These are phyloP conservation scores for Botrytis fragariae DNA, from an alignment of 2,329 filamentous ascomycete genomes.

Conservation along the genomic window DNA sequence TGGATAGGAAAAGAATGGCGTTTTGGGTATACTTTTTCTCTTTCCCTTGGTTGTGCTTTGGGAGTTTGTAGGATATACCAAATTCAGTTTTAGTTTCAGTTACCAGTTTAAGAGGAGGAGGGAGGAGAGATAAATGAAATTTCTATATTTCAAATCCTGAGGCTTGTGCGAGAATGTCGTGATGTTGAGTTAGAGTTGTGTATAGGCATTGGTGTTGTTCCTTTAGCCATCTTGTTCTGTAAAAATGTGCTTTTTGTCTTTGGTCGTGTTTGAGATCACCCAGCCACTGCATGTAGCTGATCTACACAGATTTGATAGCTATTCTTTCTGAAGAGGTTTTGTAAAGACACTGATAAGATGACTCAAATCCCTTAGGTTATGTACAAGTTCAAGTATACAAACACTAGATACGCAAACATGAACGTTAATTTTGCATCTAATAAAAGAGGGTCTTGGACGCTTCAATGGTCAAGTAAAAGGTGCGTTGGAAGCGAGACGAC, in stretches of 20 bases:
- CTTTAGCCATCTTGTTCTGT: not conserved
- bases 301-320: not conserved
- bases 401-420: not conserved
- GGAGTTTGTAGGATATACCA: constrained; percentile 18
- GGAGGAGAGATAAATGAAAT: not conserved
- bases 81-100: not conserved
- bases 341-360: not conserved
- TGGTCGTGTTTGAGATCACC: not conserved
- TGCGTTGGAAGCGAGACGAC: not conserved
- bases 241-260: not conserved
- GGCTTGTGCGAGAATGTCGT: not conserved
- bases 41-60: not conserved
- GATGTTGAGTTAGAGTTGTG: not conserved
- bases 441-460: not conserved
- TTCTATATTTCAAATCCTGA: not conserved
- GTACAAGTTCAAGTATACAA: too few relatives aligned
- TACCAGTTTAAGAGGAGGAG: not conserved
- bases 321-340: not conserved
- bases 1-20: constrained; percentile 6
- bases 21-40: not conserved
- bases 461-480: not conserved
- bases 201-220: not conserved
- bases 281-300: not conserved
- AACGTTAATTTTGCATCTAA: not conserved
- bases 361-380: not conserved